These are phyloP conservation scores for Vickermania ingenoplastis DNA, from an alignment of 208 protist species.

Conservation along the genomic window DNA sequence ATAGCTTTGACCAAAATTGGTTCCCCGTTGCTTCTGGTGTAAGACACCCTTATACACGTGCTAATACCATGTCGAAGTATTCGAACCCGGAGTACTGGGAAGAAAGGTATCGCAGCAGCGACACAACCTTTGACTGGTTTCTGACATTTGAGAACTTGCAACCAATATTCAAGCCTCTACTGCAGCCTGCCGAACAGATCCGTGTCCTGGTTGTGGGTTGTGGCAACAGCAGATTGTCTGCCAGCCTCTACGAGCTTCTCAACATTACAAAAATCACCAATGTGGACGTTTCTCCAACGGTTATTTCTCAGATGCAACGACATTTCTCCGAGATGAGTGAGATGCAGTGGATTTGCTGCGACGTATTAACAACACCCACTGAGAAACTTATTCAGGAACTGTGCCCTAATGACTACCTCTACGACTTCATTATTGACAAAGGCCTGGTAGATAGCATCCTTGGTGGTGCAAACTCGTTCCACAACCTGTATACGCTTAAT, in stretches of 20 bases:
- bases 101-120: slow-evolving; percentile 85
- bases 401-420: slow-evolving; percentile 71
- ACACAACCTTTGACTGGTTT: slow-evolving; percentile 91
- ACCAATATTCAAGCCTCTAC: slow-evolving; percentile 49
- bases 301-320: slow-evolving; percentile 82
- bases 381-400: slow-evolving; percentile 73
- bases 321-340: slow-evolving; percentile 77
- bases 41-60: too few relatives aligned
- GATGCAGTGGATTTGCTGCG: slow-evolving; percentile 82
- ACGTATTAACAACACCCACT: slow-evolving; percentile 62
- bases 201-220: slow-evolving; percentile 82
- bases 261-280: slow-evolving; percentile 86
- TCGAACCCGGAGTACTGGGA: slow-evolving; percentile 88
- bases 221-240: slow-evolving; percentile 82
- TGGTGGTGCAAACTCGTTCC: slow-evolving; percentile 83
- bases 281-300: slow-evolving; percentile 82
- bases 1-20: too few relatives aligned
- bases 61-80: slow-evolving; percentile 79
- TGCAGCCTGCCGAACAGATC: slow-evolving; percentile 71
- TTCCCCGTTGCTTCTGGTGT: too few relatives aligned
- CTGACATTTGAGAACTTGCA: slow-evolving; percentile 84
- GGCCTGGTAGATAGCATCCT: slow-evolving; percentile 80
- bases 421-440: slow-evolving; percentile 89
- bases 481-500: slow-evolving; percentile 79
- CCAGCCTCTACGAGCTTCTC: slow-evolving; percentile 72